Conservation (phyloP, 768 basidiomycete species). For the Cystobasidium onofrii region DNA sequence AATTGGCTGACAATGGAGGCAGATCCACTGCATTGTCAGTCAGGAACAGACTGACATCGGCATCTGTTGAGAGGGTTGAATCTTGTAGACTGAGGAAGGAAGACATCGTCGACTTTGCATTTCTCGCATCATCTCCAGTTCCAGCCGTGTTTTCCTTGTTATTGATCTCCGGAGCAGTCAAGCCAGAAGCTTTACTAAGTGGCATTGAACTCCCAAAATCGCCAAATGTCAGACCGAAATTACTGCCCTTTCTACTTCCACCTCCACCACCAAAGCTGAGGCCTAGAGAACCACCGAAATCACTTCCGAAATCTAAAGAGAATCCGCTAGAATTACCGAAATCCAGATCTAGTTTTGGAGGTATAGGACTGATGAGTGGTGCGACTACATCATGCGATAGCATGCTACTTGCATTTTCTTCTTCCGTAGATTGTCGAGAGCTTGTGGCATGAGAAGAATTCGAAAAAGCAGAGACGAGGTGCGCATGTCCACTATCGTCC, state of each 20-base stretch:
- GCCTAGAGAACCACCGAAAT: neutral
- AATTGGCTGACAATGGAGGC: neutral
- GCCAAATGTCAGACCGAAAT: neutral
- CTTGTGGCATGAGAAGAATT: neutral
- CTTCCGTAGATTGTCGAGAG: neutral
- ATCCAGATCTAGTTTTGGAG: constrained; percentile 25
- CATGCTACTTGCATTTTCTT: neutral
- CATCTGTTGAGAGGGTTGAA: neutral
- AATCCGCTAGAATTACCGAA: constrained; percentile 17
- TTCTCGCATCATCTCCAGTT: neutral
- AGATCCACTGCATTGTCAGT: neutral
- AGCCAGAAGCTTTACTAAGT: too few species aligned
- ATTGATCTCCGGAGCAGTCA: too few species aligned
- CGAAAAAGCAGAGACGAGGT: neutral
- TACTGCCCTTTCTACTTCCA: neutral
- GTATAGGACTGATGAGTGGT: constrained; percentile 11
- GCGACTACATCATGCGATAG: neutral
- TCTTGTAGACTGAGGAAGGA: neutral
- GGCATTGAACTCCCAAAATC: neutral
- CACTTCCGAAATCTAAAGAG: constrained; percentile 12
- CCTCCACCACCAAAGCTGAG: neutral
- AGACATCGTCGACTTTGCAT: neutral
- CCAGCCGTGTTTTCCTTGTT: neutral
- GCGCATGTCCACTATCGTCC: neutral
- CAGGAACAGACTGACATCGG: neutral